Base-by-base conservation (phyloP, 345 rosid genomes). In the Corchorus capsularis region DNA sequence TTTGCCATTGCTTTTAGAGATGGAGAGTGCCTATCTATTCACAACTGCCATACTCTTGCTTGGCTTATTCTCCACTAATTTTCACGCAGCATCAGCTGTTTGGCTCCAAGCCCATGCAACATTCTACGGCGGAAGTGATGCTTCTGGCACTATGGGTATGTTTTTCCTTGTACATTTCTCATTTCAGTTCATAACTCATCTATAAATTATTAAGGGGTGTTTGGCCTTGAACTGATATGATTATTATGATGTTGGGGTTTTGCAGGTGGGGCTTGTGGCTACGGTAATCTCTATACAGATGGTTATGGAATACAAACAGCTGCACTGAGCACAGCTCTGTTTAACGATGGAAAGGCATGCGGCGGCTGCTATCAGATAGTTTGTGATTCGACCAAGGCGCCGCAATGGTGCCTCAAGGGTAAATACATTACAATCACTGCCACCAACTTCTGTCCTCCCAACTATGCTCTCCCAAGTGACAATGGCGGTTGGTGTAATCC, bases 401-500 rank as follows among this genome's bases (percentile, higher is more conserved):
- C 89, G 1, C 80, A 80, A 54, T 92, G 95, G 95, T 91, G 91
- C 67, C 89, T 81, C 71, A 80, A 77, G 61, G 93, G 96, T 14
- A 88, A 78, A 69, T 86, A 71, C 56, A 87, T 91, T 50, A 85
- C 90, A 45, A 85, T 93, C 57, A 93, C 95, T 0, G 96, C 96
- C 19, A 91, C 93, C 39, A 93, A 93, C 77, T 91, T 88, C 73
- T 93, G 97, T 78, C 97, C 97, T 8, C 97, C 97, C 1, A 91
- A 93, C 62, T 86, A 63, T 32, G 89, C 84, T 17, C 87, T 80
- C 39, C 85, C 94, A 4, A 91, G 49, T 43, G 90, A 93, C 77
- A 85, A 93, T 80, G 93, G 94, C 0, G 96, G 96, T 9, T 93
- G 97, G 96, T 91, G 96, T 72, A 91, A 89, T 54, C 96, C 97